A percentile compares a stretch with the other conserved stretches of the same genome.
phyloP scores from a whole-genome alignment of 306 rosid species.

The Cicer chorassanicum region DNA sequence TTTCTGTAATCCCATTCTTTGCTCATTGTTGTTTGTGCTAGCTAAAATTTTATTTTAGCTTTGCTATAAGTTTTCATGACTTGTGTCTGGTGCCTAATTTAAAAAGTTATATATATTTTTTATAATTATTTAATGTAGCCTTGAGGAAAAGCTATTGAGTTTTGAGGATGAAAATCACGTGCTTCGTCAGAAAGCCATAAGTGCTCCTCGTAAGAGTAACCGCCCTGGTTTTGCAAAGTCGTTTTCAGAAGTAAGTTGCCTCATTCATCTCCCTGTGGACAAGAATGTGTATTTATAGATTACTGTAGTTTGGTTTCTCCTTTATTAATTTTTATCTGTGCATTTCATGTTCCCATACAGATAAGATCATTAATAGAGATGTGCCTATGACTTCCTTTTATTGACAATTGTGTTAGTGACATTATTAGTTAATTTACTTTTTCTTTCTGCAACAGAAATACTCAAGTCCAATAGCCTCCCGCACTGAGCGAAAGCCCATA shows the following conservation, averaged over 20 bases:
- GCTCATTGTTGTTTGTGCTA: constrained; percentile 21
- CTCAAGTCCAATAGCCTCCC: constrained; percentile 60
- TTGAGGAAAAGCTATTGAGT: constrained; percentile 70
- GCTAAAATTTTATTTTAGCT: constrained; percentile 36
- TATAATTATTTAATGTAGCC: constrained; percentile 54
- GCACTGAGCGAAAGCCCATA: constrained; percentile 62
- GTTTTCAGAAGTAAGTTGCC: constrained; percentile 66
- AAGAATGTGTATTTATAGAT: background rate
- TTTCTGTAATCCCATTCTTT: constrained; percentile 11
- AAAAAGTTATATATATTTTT: background rate
- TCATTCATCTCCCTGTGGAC: constrained; percentile 3
- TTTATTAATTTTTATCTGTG: constrained; percentile 20
- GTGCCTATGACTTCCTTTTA: constrained; percentile 17
- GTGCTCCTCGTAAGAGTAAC: constrained; percentile 70
- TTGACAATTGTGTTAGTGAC: constrained; percentile 22
- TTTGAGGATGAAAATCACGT: constrained; percentile 86
- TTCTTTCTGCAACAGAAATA: constrained; percentile 65
- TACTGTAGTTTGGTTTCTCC: constrained; percentile 32
- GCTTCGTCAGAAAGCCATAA: constrained; percentile 79
- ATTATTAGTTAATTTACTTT: constrained; percentile 31
- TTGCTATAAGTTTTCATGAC: constrained; percentile 30
- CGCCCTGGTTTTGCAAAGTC: constrained; percentile 68
- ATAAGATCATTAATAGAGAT: constrained; percentile 5
- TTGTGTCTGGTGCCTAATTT: constrained; percentile 4
- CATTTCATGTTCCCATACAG: constrained; percentile 11